A percentile compares a stretch with the other conserved stretches of the same genome.
These are phyloP conservation scores for Kalanchoe fedtschenkoi DNA, from an alignment of 164 flowering plant genomes.

Conservation along the genomic window DNA sequence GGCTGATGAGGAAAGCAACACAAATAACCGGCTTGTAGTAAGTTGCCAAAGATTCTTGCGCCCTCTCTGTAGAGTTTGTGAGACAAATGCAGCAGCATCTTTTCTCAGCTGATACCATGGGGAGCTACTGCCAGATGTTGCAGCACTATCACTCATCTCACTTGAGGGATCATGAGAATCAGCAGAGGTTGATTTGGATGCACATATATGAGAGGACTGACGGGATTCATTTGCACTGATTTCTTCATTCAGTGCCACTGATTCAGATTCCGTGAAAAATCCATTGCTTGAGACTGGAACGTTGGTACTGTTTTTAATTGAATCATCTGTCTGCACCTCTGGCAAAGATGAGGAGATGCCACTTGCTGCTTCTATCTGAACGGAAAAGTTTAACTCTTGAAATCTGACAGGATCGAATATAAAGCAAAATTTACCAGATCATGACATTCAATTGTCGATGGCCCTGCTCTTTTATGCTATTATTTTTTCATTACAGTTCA, in stretches of 20 bases:
- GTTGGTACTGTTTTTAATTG: conserved; percentile 12
- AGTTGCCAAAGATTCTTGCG: conserved; percentile 96
- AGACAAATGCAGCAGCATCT: conserved; percentile 66
- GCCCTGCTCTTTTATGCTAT: not conserved
- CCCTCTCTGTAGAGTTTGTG: conserved; percentile 78
- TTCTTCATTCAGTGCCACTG: conserved; percentile 17
- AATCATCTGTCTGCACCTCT: conserved; percentile 20
- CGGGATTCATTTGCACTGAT: conserved; percentile 7
- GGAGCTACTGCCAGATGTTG: conserved; percentile 65
- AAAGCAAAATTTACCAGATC: not conserved
- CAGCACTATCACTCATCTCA: conserved; percentile 29
- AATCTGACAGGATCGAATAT: conserved; percentile 19
- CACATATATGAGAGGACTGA: conserved; percentile 7
- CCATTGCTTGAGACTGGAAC: conserved; percentile 15
- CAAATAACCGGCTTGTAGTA: conserved; percentile 77
- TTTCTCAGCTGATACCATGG: conserved; percentile 80
- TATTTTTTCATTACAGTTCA: not conserved
- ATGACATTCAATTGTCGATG: not conserved
- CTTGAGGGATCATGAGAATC: conserved; percentile 17
- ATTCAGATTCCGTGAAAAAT: conserved; percentile 17
- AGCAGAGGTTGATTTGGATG: conserved; percentile 15
- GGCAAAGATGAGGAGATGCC: conserved; percentile 14
- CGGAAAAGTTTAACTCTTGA: conserved; percentile 16
- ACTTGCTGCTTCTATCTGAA: conserved; percentile 15
- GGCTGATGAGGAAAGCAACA: conserved; percentile 72